Base-by-base conservation (phyloP, 805 yeast species). In the Metschnikowia dekortorum region DNA sequence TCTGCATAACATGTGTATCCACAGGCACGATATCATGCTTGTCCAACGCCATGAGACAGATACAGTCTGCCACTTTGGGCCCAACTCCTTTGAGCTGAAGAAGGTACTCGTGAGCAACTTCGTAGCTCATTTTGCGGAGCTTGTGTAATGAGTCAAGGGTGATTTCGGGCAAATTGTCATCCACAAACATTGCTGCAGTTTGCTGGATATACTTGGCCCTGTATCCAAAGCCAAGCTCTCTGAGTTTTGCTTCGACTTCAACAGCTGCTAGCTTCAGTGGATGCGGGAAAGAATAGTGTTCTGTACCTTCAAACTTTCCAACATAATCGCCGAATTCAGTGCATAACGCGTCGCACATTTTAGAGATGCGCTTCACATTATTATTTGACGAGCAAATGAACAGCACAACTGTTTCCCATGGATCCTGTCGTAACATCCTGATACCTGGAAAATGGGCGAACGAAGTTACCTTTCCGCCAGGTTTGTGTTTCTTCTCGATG, bases 41-140 rank as follows among this genome's bases (percentile, higher is more conserved):
- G 59, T 87, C 92, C 53, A 92, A 73, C 2, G 94, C 84, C 97
- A 94, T 92, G 41, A 94, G 72, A 55, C 95, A 84, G 13, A 94
- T 94, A 65, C 99, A 94, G 60, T 94, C 99, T 0, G 99, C 97
- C 1, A 94, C 98, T 68, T 94, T 94, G 0, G 98, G 98, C 0
- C 99, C 99, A 0, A 94, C 97, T 0, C 99, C 99, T 3, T 79
- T 74, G 58, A 87, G 85, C 53, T 79, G 74, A 55, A 85, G 71
- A 39, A 94, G 68, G 44, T 76, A 81, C 6, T 74, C 71, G 53
- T 83, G 86, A 1, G 84, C 83, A 6, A 73, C 77, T 41, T 69
- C 74, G 55, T 83, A 82, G 2, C 75, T 63, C 37, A 69, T 62
- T 1, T 65, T 54, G 8, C 90, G 69, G 53, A 85, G 69, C 0